These are phyloP conservation scores for Candida sp. DNA, from an alignment of 1,139 yeast genomes.

Conservation along the genomic window DNA sequence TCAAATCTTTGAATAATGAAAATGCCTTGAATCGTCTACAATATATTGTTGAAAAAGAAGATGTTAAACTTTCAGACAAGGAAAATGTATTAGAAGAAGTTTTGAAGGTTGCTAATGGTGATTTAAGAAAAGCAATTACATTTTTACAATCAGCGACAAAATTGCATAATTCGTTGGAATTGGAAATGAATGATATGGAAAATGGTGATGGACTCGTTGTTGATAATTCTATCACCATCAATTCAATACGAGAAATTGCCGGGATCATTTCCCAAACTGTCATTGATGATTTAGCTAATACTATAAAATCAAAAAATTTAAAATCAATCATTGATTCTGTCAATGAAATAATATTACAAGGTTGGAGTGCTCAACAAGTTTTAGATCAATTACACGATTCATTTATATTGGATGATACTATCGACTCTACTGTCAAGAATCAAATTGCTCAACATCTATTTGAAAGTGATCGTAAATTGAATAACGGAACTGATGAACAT, in stretches of 20 bases:
- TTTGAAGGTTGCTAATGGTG: constrained; percentile 75
- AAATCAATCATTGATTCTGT: constrained; percentile 43
- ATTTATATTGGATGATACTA: constrained; percentile 55
- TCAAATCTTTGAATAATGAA: constrained; percentile 68
- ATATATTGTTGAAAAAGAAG: constrained; percentile 55
- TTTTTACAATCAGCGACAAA: constrained; percentile 85
- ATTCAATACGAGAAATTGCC: constrained; percentile 67
- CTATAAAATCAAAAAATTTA: constrained; percentile 35
- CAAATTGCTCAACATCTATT: constrained; percentile 62
- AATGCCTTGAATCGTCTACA: constrained; percentile 68
- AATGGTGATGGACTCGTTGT: constrained; percentile 25
- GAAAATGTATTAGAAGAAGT: constrained; percentile 57
- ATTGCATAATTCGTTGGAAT: constrained; percentile 33
- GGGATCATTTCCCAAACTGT: constrained; percentile 73
- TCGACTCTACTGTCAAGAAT: constrained; percentile 59
- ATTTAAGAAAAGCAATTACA: constrained; percentile 90
- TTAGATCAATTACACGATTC: constrained; percentile 77
- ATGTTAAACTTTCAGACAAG: constrained; percentile 42
- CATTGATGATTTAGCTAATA: constrained; percentile 40
- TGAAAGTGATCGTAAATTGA: constrained; percentile 69
- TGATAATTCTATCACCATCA: constrained; percentile 31
- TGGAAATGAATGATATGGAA: constrained; percentile 8
- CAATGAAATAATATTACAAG: constrained; percentile 59
- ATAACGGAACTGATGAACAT: constrained; percentile 90
- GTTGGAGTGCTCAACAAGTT: constrained; percentile 86